A percentile compares a stretch with the other conserved stretches of the same genome.
Conservation (phyloP, 1,139 yeast species). For the Magnusiomyces clavatus region DNA sequence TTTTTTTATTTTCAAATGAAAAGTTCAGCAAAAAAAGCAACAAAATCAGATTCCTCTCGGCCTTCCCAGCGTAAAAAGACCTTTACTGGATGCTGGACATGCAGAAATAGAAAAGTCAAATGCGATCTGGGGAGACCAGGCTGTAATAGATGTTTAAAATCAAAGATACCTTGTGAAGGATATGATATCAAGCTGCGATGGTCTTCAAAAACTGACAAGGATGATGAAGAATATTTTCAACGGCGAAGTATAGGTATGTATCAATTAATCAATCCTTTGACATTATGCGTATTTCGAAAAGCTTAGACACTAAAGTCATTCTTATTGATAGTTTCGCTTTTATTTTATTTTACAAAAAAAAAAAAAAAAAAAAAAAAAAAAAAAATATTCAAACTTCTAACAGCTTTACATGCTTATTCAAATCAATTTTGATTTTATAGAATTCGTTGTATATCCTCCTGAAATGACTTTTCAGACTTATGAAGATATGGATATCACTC, state of each 20-base stretch:
- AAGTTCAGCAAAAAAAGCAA: too few species aligned
- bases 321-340: neutral
- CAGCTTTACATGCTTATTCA: neutral
- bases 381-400: neutral
- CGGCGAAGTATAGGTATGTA: constrained; percentile 31
- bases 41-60: neutral
- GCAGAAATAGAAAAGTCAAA: constrained; percentile 51
- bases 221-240: constrained; percentile 8
- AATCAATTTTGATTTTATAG: constrained; percentile 30
- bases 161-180: constrained; percentile 66
- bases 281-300: neutral
- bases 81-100: constrained; percentile 58
- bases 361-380: too few species aligned
- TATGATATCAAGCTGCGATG: constrained; percentile 75
- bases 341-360: neutral
- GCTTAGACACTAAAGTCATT: too few species aligned
- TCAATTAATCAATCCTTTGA: constrained; percentile 5
- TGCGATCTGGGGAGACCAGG: constrained; percentile 50
- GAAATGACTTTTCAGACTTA: constrained; percentile 58
- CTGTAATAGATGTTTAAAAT: constrained; percentile 46
- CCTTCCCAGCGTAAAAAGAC: constrained; percentile 30
- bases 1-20: too few species aligned
- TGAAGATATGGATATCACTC: constrained; percentile 74
- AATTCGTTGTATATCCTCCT: constrained; percentile 60
- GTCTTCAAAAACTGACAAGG: constrained; percentile 36